phyloP scores from a whole-genome alignment of 2,329 filamentous ascomycete species.

The Metarhizium guizhouense region DNA sequence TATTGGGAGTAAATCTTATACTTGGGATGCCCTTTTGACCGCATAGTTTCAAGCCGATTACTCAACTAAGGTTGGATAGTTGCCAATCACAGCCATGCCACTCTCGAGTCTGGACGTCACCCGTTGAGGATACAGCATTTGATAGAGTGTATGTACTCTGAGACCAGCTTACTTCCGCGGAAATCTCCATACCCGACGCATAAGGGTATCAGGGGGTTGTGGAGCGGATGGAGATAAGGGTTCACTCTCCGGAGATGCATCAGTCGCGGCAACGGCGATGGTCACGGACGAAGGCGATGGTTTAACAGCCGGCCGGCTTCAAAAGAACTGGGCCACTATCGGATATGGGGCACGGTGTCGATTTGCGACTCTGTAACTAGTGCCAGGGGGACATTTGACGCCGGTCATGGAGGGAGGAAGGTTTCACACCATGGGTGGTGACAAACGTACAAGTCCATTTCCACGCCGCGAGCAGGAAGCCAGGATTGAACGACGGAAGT shows the following conservation, averaged over 20 bases:
- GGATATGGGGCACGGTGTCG: neutral
- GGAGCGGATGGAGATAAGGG: conserved; percentile 1
- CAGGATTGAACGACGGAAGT: no score
- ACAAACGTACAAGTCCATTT: no score
- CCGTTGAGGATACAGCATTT: no score
- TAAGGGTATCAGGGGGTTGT: neutral
- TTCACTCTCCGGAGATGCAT: neutral
- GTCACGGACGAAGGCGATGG: neutral
- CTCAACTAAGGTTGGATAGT: no score
- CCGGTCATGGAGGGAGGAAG: neutral
- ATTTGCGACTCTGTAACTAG: neutral
- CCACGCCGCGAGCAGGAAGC: no score
- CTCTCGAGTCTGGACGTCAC: no score
- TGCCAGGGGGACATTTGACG: neutral
- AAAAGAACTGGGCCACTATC: neutral
- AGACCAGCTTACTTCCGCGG: conserved; percentile 3
- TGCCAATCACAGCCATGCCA: no score
- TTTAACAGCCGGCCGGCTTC: neutral
- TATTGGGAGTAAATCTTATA: no score
- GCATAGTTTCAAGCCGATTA: no score
- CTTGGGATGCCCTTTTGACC: no score
- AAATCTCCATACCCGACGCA: neutral
- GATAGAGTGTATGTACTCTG: no score
- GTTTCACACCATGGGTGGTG: neutral
- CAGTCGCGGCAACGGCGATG: neutral